These are phyloP conservation scores for Exserohilum rostratum DNA, from an alignment of 2,329 filamentous ascomycete genomes.

Conservation along the genomic window DNA sequence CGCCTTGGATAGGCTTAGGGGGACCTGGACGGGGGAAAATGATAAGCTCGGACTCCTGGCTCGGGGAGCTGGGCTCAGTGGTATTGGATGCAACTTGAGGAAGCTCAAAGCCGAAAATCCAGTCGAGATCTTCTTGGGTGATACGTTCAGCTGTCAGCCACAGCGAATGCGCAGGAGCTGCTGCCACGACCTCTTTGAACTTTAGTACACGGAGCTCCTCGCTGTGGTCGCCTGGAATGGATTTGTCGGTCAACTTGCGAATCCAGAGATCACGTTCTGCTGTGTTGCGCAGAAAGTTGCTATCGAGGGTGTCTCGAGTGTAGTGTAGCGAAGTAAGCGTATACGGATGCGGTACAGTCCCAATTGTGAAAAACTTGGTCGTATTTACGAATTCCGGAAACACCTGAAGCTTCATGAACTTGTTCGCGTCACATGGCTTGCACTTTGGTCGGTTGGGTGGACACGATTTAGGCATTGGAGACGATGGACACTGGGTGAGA, in stretches of 20 bases:
- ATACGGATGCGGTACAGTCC: slow-evolving; percentile 88
- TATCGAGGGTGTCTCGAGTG: slow-evolving; percentile 54
- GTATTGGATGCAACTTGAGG: slow-evolving; percentile 63
- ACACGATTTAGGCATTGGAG: slow-evolving; percentile 76
- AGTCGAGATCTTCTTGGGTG: slow-evolving; percentile 76
- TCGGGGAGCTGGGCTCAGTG: slow-evolving; percentile 63
- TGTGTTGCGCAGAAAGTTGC: slow-evolving; percentile 58
- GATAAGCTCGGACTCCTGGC: slow-evolving; percentile 62
- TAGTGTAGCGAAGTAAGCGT: slow-evolving; percentile 74
- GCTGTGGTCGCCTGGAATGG: slow-evolving; percentile 68
- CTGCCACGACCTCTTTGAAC: slow-evolving; percentile 83
- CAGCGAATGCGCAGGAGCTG: slow-evolving; percentile 66
- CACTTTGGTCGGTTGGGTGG: slow-evolving; percentile 82
- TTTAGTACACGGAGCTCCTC: slow-evolving; percentile 70
- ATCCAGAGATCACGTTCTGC: slow-evolving; percentile 82
- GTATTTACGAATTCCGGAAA: slow-evolving; percentile 73
- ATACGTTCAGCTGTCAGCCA: slow-evolving; percentile 78
- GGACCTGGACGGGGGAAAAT: slow-evolving; percentile 51
- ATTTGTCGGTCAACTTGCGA: slow-evolving; percentile 69
- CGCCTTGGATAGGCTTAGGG: slow-evolving; percentile 58
- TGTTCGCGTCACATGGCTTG: slow-evolving; percentile 69
- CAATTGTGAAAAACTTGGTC: slow-evolving; percentile 77
- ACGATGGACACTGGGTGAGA: slow-evolving; percentile 75
- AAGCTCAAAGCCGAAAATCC: slow-evolving; percentile 86
- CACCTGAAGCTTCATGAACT: slow-evolving; percentile 70